Evolutionary conservation across 768 basidiomycete species (phyloP), one percentile per base, ranked within the genome.

Genomic region (Pseudohyphozyma bogoriensis): DNA sequence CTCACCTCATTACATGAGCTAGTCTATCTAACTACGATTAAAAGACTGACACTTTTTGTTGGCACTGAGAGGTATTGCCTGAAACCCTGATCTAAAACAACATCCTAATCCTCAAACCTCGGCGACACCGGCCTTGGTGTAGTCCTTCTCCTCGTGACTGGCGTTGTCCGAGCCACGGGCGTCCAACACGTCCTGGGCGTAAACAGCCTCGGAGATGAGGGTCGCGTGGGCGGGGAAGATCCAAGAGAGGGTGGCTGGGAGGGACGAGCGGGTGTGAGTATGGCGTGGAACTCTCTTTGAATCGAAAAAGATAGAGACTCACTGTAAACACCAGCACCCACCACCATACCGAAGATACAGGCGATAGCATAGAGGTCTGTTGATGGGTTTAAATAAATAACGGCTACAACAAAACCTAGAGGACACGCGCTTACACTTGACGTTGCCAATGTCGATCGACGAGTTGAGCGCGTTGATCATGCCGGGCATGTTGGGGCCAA

Each of bases 401-500:
- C 32, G 9, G 26, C 9, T 6, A 3, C 5, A 26, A 8, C 31
- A 32, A 15, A 16, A 6, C 5, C 26, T 33, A 47, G 46, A 56
- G n/a, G 18, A n/a, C n/a, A n/a, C 24, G 18, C 10, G 12, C 26
- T 4, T 26, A 24, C 32, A 55, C n/a, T 16, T 20, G 18, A 58
- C 61, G 33, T 39, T 39, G 10, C 85, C 85, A 31, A 87, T 82
- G 0, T 77, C 60, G 69, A 90, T 79, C 13, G 73, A 75, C 4
- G 80, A 72, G 68, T 86, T 84, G 74, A 93, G 88, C 44, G 81
- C 82, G 36, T 51, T 31, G 36, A 39, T 40, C 37, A 53, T 39
- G 1, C 52, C 52, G n/a, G 89, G 89, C 24, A 92, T 69, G 59
- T 79, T 83, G 11, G 85, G 85, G 0, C 81, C 77, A 0, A 88